Base-by-base conservation (phyloP, 2,329 filamentous ascomycete genomes). In the Cladophialophora yegresii region DNA sequence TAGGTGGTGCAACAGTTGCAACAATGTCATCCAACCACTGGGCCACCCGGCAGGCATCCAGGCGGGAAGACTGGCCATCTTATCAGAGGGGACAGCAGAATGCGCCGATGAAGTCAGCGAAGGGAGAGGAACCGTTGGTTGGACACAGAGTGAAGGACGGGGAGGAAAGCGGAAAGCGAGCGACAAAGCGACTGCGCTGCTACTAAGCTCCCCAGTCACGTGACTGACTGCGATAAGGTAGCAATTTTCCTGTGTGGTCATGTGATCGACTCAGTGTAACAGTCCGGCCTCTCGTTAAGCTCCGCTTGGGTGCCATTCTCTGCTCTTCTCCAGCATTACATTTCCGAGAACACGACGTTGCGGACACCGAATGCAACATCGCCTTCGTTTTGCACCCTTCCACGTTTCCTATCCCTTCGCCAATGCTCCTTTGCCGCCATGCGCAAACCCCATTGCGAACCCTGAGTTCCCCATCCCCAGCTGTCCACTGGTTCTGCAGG, bases 291-390 rank as follows among this genome's bases (percentile, higher is more conserved):
- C 51, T 20, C 51, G 26, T n/a, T 16, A 28, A 33, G 51, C 28
- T 54, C 51, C 28, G 51, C 51, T 54, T 13, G 10, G 47, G 47
- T 59, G 57, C 10, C 57, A 28, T 47, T 50, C n/a, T 45, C 58
- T 59, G 30, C 47, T 45, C 16, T 22, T 61, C 54, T 43, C 61
- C 56, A 63, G 45, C 62, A 60, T 62, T 65, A 58, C 57, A 61
- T 62, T 58, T 32, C 57, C 59, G 58, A 57, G 26, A 45, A 64
- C 66, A 45, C 61, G 32, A 54, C 59, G 36, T 56, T 54, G 32
- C 22, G 33, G 32, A n/a, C 7, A 16, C 63, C 59, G 63, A 63
- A 68, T 68, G 66, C 66, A 66, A 68, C 66, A 68, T 68, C 62
- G 64, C 54, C 58, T 62, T 62, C 55, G 54, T 64, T 55, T 55